Evolutionary conservation across 1,284 basidiomycete genomes (phyloP).

Genomic region (Trametes pubescens): DNA sequence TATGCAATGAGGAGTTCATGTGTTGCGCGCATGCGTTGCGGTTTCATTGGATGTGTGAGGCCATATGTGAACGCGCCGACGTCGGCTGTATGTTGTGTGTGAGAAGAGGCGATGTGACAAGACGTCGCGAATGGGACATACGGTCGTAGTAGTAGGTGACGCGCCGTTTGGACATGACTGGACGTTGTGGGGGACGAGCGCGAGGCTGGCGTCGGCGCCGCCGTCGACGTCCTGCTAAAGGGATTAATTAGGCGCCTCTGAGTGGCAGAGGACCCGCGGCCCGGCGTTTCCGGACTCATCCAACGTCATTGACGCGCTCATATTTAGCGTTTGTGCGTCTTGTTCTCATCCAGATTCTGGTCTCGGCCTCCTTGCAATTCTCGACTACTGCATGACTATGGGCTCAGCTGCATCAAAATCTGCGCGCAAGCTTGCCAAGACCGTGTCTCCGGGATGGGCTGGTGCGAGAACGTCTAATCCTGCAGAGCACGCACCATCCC

Average conservation of each 20-base stretch:
- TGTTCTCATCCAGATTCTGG: not conserved
- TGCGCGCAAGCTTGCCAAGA: constrained; percentile 67
- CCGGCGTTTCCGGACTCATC: not conserved
- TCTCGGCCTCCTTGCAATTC: not conserved
- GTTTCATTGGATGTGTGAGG: constrained; percentile 93
- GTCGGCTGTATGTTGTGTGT: constrained; percentile 58
- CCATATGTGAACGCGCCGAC: constrained; percentile 91
- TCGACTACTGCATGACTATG: constrained; percentile 52
- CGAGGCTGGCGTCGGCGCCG: constrained; percentile 3
- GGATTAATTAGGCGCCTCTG: not conserved
- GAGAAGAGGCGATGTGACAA: not conserved
- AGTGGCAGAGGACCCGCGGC: constrained; percentile 3
- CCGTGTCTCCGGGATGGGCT: constrained; percentile 57
- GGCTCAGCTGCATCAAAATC: constrained; percentile 76
- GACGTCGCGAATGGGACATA: constrained; percentile 2
- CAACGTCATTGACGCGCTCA: constrained; percentile 1
- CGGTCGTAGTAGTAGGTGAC: constrained; percentile 39
- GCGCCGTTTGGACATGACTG: constrained; percentile 34
- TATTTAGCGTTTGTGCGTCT: not conserved
- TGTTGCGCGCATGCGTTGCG: constrained; percentile 91
- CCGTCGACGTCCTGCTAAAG: not conserved
- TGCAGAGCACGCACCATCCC: constrained; percentile 29
- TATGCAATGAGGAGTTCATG: constrained; percentile 94
- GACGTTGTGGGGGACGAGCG: constrained; percentile 2
- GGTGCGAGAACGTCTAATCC: constrained; percentile 53